Conservation (phyloP, 1,139 yeast species). For the Yamadazyma triangularis region DNA sequence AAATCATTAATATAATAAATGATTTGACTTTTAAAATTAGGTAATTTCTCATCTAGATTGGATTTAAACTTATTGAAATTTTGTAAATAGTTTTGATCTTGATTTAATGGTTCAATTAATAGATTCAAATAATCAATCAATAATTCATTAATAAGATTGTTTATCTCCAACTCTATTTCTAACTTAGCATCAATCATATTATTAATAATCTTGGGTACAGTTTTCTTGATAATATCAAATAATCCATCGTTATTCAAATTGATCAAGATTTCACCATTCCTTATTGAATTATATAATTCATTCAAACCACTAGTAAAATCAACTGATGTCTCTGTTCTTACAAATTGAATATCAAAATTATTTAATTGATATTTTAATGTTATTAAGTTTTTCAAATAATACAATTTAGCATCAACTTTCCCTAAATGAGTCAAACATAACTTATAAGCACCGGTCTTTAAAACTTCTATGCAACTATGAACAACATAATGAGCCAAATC, state of each 20-base stretch:
- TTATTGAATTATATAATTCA: constrained; percentile 49
- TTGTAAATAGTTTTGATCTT: constrained; percentile 23
- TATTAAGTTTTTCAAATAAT: constrained; percentile 67
- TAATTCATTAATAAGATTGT: constrained; percentile 65
- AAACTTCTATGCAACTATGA: constrained; percentile 64
- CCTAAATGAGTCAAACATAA: constrained; percentile 36
- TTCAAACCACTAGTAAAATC: constrained; percentile 74
- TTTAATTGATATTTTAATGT: constrained; percentile 67
- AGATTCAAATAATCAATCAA: constrained; percentile 35
- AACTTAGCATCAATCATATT: constrained; percentile 82
- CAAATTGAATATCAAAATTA: constrained; percentile 76
- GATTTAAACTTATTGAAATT: constrained; percentile 36
- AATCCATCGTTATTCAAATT: constrained; percentile 36
- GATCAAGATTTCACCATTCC: constrained; percentile 29
- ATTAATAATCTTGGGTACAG: constrained; percentile 79
- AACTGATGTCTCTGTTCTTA: constrained; percentile 65
- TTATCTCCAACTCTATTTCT: constrained; percentile 70
- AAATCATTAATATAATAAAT: constrained; percentile 40
- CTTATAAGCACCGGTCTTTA: constrained; percentile 48
- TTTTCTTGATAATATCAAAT: constrained; percentile 57
- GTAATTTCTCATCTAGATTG: constrained; percentile 48
- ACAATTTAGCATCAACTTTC: constrained; percentile 57
- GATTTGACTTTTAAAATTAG: constrained; percentile 51
- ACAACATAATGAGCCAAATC: constrained; percentile 86
- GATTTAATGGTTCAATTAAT: constrained; percentile 29